These are phyloP conservation scores for Rubus parviflorus DNA, from an alignment of 306 rosid species.

Conservation along the genomic window DNA sequence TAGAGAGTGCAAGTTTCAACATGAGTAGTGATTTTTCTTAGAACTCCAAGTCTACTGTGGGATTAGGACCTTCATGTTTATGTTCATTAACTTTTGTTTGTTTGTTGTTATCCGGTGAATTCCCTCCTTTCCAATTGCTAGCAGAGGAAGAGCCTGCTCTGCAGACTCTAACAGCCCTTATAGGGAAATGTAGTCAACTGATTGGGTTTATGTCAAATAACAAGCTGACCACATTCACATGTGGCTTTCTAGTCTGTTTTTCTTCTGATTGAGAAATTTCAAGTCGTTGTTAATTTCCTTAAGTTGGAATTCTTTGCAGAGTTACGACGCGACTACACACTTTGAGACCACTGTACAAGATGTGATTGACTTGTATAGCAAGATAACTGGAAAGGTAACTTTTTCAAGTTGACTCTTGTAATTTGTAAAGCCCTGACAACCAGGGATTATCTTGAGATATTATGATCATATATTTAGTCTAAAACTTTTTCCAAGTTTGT, in stretches of 20 bases:
- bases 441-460: background rate
- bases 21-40: background rate
- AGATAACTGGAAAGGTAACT: constrained; percentile 80
- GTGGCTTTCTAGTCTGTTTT: background rate
- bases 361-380: constrained; percentile 63
- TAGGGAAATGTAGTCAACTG: background rate
- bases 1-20: background rate
- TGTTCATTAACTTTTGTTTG: background rate
- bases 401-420: constrained; percentile 4
- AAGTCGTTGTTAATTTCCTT: constrained; percentile 12
- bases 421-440: background rate
- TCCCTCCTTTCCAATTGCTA: background rate
- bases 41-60: background rate
- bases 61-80: background rate
- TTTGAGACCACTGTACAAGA: constrained; percentile 77
- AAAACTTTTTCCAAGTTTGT: background rate
- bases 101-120: background rate
- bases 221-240: background rate
- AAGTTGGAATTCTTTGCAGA: constrained; percentile 44
- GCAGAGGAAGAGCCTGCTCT: background rate
- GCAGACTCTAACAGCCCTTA: background rate
- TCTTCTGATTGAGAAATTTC: background rate
- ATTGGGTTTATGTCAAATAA: background rate
- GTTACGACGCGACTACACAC: constrained; percentile 81
- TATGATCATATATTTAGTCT: background rate